These are phyloP conservation scores for thale cress (Arabidopsis thaliana) DNA, from an alignment of 345 rosid species.

Conservation along the genomic window TAIR10.1 NC_003076.8:1192501-1193000, in stretches of 20 bases:
- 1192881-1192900: slow-evolving; percentile 40
- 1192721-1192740: background rate
- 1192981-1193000: slow-evolving; percentile 56
- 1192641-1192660: background rate
- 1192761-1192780: background rate
- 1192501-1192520: slow-evolving; percentile 81
- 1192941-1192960: slow-evolving; percentile 57
- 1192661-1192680: background rate
- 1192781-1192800: background rate
- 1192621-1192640: background rate
- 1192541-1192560: slow-evolving; percentile 81
- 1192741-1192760: background rate
- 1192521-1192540: slow-evolving; percentile 87
- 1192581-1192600: background rate
- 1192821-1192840: background rate
- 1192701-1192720: slow-evolving; percentile 8
- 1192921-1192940: slow-evolving; percentile 50
- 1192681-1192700: background rate
- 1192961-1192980: slow-evolving; percentile 56
- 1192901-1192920: slow-evolving; percentile 42
- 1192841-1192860: background rate
- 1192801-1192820: background rate
- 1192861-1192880: slow-evolving; percentile 6
- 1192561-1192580: slow-evolving; percentile 77
- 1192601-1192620: background rate